Evolutionary conservation across 352 stramenopile genomes (phyloP), one percentile per base, ranked within the genome.

Genomic region (Pythium chondricola): DNA sequence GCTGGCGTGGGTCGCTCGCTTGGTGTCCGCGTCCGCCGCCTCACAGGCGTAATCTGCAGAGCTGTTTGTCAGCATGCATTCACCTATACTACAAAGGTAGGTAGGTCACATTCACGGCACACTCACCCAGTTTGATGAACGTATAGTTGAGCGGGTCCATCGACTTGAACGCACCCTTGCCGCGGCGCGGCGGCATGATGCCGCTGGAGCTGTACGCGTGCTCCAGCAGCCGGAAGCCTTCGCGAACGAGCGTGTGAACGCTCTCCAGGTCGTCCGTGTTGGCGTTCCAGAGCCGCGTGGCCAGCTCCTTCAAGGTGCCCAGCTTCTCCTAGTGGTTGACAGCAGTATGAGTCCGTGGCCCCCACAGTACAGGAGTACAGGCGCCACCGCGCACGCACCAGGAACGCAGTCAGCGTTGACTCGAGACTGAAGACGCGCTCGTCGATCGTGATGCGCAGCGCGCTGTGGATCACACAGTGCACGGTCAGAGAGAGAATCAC

Each of bases 351-450:
- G n/a, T n/a, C n/a, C n/a, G n/a, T n/a, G n/a, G n/a, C n/a, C n/a
- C n/a, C n/a, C n/a, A n/a, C n/a, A n/a, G n/a, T n/a, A n/a, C n/a
- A n/a, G n/a, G n/a, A n/a, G n/a, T n/a, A n/a, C n/a, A n/a, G n/a
- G n/a, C n/a, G n/a, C n/a, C n/a, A n/a, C n/a, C n/a, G n/a, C n/a
- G 10, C 18, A 30, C 56, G 24, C 52, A 91, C 79, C 66, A 91
- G 56, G 48, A 84, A 63, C 3, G 69, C 64, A 35, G 85, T 73
- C 25, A 91, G 56, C 33, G 79, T 88, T 17, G 75, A 65, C 43
- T 86, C 61, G 45, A 91, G 67, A 43, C 74, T 85, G 41, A 64
- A 63, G 40, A 88, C 73, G 27, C 67, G 62, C 52, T 91, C 79
- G 22, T 66, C 50, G 10, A 83, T 62, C 2, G 70, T 67, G 25